Evolutionary conservation across 2,329 filamentous ascomycete genomes (phyloP), one percentile per base, ranked within the genome.

Genomic region (Fusarium pseudocircinatum): DNA sequence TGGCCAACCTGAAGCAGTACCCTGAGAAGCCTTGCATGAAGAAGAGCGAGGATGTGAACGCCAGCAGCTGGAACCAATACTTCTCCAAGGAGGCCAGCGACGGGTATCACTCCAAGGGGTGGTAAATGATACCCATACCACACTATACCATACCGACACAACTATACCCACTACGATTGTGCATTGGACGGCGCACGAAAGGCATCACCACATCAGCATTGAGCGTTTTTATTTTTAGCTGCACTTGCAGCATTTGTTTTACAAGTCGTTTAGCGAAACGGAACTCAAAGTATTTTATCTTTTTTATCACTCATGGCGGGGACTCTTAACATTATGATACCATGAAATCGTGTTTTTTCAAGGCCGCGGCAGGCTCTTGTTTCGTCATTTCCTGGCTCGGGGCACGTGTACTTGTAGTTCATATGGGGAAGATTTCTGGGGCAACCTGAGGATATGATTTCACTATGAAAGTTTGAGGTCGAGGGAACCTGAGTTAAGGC

Each of bases 1-100:
- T 98, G 72, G 93, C 94, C 70, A 97, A 97, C 82, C 87, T 98
- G 47, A 93, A 92, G 83, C 91, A 96, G 81, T 94, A 93, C 78
- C 93, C 94, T 10, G 91, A 93, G 75, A 88, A 87, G 78, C 83
- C 86, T 6, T 89, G 86, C 82, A 89, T 89, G 83, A 86, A 88
- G 83, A 86, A 86, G 80, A 85, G 87, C 64, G 89, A 84, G 83
- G 92, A 84, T 78, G 86, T 87, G 70, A 92, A 93, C 78, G 90
- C 91, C 77, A 90, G 87, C 78, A 94, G 92, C 78, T 96, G 90
- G 90, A 96, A 96, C 81, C 91, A 96, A 78, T 96, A 95, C 83
- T 95, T 97, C 78, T 91, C 93, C 79, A 91, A 92, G 80, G 94
- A 94, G 49, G 90, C 93, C n/a, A 85, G 87, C 66, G 82, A 84